phyloP scores from a whole-genome alignment of 805 yeast genomes.

The Wickerhamomyces sydowiorum region DNA sequence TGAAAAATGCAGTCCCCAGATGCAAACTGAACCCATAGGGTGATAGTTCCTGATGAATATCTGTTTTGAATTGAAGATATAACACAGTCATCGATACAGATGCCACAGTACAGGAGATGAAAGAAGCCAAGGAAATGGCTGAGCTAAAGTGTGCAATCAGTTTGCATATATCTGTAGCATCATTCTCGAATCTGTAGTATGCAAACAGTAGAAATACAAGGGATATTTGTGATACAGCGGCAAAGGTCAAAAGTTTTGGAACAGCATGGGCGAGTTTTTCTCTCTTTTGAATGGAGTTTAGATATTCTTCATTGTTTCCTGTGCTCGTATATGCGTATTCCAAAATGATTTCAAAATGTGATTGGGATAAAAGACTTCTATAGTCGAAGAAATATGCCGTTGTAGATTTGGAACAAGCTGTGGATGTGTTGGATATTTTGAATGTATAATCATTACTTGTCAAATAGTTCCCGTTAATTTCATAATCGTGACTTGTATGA shows the following conservation, averaged over 20 bases:
- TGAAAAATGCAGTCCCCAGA: slow-evolving; percentile 37
- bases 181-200: slow-evolving; percentile 28
- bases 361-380: slow-evolving; percentile 30
- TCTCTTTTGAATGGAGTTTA: slow-evolving; percentile 14
- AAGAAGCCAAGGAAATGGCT: slow-evolving; percentile 28
- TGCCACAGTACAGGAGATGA: slow-evolving; percentile 26
- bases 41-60: slow-evolving; percentile 27
- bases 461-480: background rate
- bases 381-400: slow-evolving; percentile 37
- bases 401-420: background rate
- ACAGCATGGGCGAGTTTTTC: slow-evolving; percentile 20
- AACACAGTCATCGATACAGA: slow-evolving; percentile 24
- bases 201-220: slow-evolving; percentile 26
- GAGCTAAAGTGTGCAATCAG: slow-evolving; percentile 32
- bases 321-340: slow-evolving; percentile 42
- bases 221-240: slow-evolving; percentile 25
- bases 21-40: slow-evolving; percentile 41
- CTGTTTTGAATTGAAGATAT: slow-evolving; percentile 16
- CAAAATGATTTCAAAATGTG: slow-evolving; percentile 38
- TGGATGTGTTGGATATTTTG: background rate
- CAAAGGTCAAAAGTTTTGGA: slow-evolving; percentile 25
- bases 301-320: slow-evolving; percentile 22
- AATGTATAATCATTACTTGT: background rate
- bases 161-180: slow-evolving; percentile 24
- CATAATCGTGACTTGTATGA: slow-evolving; percentile 26